These are phyloP conservation scores for Aspergillus alliaceus DNA, from an alignment of 2,329 filamentous ascomycete species.

Conservation along the genomic window DNA sequence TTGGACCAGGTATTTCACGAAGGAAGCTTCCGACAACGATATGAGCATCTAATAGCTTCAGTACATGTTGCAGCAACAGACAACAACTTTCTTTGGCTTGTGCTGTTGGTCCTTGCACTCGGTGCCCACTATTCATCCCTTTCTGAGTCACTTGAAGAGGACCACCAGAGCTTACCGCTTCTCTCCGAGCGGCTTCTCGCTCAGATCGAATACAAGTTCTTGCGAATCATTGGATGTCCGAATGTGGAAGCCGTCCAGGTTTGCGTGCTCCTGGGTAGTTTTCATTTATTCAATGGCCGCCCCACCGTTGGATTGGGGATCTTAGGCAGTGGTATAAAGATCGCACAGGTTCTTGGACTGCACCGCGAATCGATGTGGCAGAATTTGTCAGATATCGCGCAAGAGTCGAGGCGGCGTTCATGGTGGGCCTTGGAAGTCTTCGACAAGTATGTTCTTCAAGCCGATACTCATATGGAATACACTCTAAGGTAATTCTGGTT, in stretches of 20 bases:
- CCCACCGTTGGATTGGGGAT: slow-evolving; percentile 6
- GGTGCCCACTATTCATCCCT: slow-evolving; percentile 10
- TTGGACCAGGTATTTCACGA: slow-evolving; percentile 12
- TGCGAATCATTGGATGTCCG: background rate
- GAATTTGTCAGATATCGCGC: background rate
- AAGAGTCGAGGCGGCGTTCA: slow-evolving; percentile 1
- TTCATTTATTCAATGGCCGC: slow-evolving; percentile 12
- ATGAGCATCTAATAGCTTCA: slow-evolving; percentile 7
- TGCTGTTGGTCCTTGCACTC: slow-evolving; percentile 5
- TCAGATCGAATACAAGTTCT: slow-evolving; percentile 6
- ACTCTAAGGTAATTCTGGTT: no score
- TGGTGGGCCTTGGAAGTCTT: slow-evolving; percentile 9
- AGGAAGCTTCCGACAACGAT: slow-evolving; percentile 12
- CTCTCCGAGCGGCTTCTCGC: slow-evolving; percentile 2
- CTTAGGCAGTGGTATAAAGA: slow-evolving; percentile 10
- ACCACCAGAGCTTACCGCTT: background rate
- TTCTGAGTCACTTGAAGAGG: background rate
- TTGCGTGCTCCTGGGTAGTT: slow-evolving; percentile 10
- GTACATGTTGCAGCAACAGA: background rate
- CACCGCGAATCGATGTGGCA: slow-evolving; percentile 4
- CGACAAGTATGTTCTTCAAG: slow-evolving; percentile 3
- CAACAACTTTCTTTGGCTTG: slow-evolving; percentile 9
- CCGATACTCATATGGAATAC: background rate
- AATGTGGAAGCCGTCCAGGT: slow-evolving; percentile 9
- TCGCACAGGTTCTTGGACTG: slow-evolving; percentile 8